These are phyloP conservation scores for Cucurbita maxima DNA, from an alignment of 306 rosid species.

Conservation along the genomic window DNA sequence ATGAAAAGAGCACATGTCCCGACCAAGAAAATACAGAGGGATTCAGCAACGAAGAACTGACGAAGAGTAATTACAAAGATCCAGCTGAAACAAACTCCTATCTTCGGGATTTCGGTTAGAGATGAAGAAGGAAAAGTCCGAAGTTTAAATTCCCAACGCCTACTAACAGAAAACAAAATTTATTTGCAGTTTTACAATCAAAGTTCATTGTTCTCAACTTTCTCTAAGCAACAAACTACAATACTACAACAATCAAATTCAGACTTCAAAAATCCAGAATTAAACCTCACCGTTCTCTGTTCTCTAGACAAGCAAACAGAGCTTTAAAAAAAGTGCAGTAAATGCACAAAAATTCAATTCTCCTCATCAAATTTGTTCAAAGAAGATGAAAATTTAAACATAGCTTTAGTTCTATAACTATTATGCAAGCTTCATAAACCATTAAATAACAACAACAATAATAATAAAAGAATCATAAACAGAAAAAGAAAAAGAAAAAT, in stretches of 20 bases:
- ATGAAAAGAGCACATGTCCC: background rate
- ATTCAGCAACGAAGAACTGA: background rate
- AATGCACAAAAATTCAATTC: background rate
- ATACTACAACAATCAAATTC: slow-evolving; percentile 2
- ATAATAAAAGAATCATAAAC: background rate
- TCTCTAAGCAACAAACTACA: background rate
- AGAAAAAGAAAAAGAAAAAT: background rate
- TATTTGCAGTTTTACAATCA: too few relatives aligned
- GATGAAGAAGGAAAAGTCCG: background rate
- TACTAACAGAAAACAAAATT: background rate
- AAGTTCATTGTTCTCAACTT: background rate
- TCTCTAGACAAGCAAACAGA: slow-evolving; percentile 15
- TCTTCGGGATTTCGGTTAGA: background rate
- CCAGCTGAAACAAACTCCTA: slow-evolving; percentile 1
- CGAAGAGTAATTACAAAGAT: background rate
- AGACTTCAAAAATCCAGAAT: background rate
- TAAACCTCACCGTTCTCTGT: background rate
- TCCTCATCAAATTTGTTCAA: background rate
- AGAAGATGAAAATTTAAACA: background rate
- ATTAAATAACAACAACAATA: slow-evolving; percentile 2
- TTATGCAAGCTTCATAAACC: background rate
- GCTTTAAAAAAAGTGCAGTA: background rate
- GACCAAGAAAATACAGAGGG: background rate
- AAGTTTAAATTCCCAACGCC: background rate
- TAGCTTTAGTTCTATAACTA: background rate